Evolutionary conservation across 2,329 filamentous ascomycete species (phyloP).

Genomic region (Talaromyces marneffei): DNA sequence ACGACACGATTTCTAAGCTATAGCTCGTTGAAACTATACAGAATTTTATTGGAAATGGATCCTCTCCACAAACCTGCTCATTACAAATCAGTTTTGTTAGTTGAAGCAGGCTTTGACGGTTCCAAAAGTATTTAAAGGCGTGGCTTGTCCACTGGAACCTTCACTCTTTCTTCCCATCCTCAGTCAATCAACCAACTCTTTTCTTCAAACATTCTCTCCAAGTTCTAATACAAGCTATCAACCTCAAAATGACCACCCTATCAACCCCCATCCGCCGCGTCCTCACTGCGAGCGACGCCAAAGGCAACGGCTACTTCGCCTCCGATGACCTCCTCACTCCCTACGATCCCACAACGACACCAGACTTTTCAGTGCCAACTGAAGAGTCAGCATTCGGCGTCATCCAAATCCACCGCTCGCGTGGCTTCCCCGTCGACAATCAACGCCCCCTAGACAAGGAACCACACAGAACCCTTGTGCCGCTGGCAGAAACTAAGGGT

Average conservation of each 20-base stretch:
- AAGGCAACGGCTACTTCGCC: conserved; percentile 24
- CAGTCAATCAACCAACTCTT: background rate
- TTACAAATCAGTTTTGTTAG: background rate
- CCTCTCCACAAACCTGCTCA: background rate
- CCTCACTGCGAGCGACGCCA: conserved; percentile 19
- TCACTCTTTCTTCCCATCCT: too few relatives aligned
- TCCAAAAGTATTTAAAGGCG: background rate
- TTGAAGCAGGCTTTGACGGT: background rate
- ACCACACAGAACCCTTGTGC: conserved; percentile 21
- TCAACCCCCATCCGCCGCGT: conserved; percentile 19
- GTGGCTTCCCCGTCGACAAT: conserved; percentile 23
- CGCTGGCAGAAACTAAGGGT: conserved; percentile 21
- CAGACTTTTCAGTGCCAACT: conserved; percentile 17
- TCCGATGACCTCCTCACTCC: conserved; percentile 23
- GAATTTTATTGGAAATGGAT: background rate
- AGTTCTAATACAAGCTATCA: background rate
- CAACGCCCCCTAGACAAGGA: conserved; percentile 17
- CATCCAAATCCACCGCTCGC: conserved; percentile 25
- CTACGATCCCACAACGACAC: conserved; percentile 22
- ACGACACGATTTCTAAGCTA: background rate
- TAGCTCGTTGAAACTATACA: background rate
- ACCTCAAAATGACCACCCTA: background rate
- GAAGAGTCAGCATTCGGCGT: conserved; percentile 22
- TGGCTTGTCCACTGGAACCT: background rate
- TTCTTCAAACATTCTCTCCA: background rate